Evolutionary conservation across 2,329 filamentous ascomycete species (phyloP).

Genomic region (Paracoccidioides brasiliensis): DNA sequence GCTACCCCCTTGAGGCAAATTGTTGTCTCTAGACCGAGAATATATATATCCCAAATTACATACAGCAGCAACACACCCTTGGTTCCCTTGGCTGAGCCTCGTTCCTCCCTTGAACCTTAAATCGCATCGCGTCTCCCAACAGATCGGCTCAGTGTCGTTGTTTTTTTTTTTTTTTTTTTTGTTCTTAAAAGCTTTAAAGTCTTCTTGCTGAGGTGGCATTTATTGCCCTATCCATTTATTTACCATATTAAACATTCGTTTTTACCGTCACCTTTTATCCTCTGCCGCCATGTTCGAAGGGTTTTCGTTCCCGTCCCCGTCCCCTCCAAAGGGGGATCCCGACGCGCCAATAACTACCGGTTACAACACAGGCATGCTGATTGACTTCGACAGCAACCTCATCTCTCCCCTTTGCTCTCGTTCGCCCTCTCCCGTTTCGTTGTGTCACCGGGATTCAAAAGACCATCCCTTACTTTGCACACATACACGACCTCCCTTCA

Average conservation of each 20-base stretch:
- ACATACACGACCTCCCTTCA: slow-evolving; percentile 23
- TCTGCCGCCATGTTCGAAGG: slow-evolving; percentile 27
- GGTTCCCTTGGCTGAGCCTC: too few species aligned
- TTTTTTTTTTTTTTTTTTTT: too few species aligned
- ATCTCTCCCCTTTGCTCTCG: slow-evolving; percentile 31
- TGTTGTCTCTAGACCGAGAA: neutral
- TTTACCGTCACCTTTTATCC: neutral
- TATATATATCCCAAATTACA: too few species aligned
- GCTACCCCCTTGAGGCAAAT: neutral
- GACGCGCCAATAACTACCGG: slow-evolving; percentile 15
- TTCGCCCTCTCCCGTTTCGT: slow-evolving; percentile 28
- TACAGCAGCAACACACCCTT: too few species aligned
- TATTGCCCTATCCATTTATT: too few species aligned
- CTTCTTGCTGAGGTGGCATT: too few species aligned
- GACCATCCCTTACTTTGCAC: slow-evolving; percentile 19
- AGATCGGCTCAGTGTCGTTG: too few species aligned
- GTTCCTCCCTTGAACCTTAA: neutral
- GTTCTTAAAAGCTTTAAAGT: too few species aligned
- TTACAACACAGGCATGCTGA: slow-evolving; percentile 22
- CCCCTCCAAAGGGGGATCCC: slow-evolving; percentile 17
- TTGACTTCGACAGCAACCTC: slow-evolving; percentile 25
- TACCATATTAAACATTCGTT: too few species aligned
- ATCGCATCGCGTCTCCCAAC: neutral
- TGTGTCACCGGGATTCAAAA: slow-evolving; percentile 12
- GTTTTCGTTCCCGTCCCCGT: slow-evolving; percentile 29